These are phyloP conservation scores for Tulasnella sp. DNA, from an alignment of 768 basidiomycete species.

Conservation along the genomic window DNA sequence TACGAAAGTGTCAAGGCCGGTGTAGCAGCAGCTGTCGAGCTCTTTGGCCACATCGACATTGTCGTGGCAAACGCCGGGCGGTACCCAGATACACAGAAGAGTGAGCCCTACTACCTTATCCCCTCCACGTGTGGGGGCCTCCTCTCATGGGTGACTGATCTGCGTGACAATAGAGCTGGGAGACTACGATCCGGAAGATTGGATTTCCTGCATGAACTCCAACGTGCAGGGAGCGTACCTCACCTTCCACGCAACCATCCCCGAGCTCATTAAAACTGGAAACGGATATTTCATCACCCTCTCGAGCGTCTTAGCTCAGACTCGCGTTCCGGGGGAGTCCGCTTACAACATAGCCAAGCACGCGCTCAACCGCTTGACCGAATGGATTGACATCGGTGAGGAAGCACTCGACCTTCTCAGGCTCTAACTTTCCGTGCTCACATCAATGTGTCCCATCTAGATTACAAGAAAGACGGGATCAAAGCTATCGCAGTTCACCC, in stretches of 20 bases:
- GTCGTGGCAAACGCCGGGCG: slow-evolving; percentile 42
- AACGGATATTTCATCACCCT: slow-evolving; percentile 36
- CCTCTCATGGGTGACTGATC: not conserved
- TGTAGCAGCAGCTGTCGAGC: slow-evolving; percentile 38
- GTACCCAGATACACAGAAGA: not conserved
- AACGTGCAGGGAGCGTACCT: slow-evolving; percentile 39
- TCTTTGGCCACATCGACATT: slow-evolving; percentile 43
- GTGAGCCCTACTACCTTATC: not conserved
- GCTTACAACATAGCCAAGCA: slow-evolving; percentile 34
- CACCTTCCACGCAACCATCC: slow-evolving; percentile 30
- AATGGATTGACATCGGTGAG: slow-evolving; percentile 34
- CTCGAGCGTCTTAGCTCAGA: slow-evolving; percentile 26
- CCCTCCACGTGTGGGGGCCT: too few species aligned
- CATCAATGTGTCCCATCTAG: not conserved
- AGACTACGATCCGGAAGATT: slow-evolving; percentile 39
- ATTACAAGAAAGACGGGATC: not conserved
- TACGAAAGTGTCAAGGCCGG: slow-evolving; percentile 39
- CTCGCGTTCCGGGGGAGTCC: slow-evolving; percentile 24
- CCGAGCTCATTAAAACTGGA: not conserved
- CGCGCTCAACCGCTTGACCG: slow-evolving; percentile 24
- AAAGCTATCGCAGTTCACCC: slow-evolving; percentile 34
- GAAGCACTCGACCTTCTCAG: too few species aligned
- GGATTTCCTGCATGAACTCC: slow-evolving; percentile 40
- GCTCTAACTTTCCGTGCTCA: not conserved
- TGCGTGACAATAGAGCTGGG: not conserved